These are phyloP conservation scores for Garcia nutans DNA, from an alignment of 345 rosid species.

Conservation along the genomic window DNA sequence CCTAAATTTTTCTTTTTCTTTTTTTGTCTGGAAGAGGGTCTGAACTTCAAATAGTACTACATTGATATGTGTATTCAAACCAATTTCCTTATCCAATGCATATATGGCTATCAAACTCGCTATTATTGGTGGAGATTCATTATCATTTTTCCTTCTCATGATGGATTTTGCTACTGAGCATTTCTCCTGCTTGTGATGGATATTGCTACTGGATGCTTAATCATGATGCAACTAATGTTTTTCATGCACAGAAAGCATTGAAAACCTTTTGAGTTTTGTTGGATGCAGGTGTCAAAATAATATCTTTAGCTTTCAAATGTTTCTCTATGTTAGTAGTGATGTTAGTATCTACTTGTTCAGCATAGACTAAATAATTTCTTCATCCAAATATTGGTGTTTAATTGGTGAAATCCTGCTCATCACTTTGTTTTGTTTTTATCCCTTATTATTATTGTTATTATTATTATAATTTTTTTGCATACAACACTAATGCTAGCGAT, in stretches of 20 bases:
- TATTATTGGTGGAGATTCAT: neutral
- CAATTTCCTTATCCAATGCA: neutral
- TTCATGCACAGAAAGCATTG: neutral
- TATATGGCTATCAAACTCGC: neutral
- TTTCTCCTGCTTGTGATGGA: neutral
- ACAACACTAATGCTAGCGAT: constrained; percentile 8
- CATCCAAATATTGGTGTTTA: neutral
- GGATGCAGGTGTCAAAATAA: neutral
- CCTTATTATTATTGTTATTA: too few relatives aligned
- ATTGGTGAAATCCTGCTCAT: constrained; percentile 7
- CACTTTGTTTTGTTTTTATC: neutral
- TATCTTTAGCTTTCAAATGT: neutral
- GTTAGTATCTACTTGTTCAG: neutral
- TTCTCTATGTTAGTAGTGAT: neutral
- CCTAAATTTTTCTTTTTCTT: neutral
- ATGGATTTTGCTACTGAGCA: neutral
- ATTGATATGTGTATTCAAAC: neutral
- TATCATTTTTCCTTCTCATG: neutral
- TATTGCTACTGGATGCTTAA: neutral
- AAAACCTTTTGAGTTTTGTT: neutral
- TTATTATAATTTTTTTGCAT: too few relatives aligned
- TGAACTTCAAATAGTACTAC: neutral
- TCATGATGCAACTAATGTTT: too few relatives aligned
- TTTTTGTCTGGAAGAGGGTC: neutral
- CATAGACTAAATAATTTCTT: neutral